Evolutionary conservation across 106 monocot species (phyloP).

Genomic region (Narthecium ossifragum): DNA sequence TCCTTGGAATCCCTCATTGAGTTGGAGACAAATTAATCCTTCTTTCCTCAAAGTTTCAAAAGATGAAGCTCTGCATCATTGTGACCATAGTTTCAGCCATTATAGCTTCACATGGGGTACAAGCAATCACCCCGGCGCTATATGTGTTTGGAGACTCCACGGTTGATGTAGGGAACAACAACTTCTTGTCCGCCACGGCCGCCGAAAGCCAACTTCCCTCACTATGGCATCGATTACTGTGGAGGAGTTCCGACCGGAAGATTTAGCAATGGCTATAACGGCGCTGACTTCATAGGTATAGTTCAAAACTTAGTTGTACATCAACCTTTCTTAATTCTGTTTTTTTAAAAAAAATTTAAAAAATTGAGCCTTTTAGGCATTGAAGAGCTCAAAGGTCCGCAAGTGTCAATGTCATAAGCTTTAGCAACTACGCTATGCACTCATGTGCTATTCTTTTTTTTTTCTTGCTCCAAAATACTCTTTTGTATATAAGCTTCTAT

Average conservation of each 20-base stretch:
- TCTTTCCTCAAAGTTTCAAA: too few species aligned
- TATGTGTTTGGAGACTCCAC: conserved; percentile 7
- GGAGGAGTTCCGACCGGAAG: background rate
- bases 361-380: too few species aligned
- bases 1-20: too few species aligned
- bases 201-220: conserved; percentile 8
- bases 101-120: too few species aligned
- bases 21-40: too few species aligned
- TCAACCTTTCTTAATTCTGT: background rate
- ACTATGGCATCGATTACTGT: background rate
- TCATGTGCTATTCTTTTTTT: background rate
- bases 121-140: too few species aligned
- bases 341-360: background rate
- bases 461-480: background rate
- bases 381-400: too few species aligned
- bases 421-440: background rate
- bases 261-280: conserved; percentile 4
- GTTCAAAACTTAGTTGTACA: background rate
- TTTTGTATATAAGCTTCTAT: background rate
- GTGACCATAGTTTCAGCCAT: too few species aligned
- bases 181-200: background rate
- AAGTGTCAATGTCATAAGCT: background rate
- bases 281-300: conserved; percentile 1
- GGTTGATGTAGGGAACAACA: conserved; percentile 4
- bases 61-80: too few species aligned